A percentile compares a stretch with the other conserved stretches of the same genome.
Evolutionary conservation across 257 asterid genomes (phyloP).

Genomic region (Perilla frutescens): DNA sequence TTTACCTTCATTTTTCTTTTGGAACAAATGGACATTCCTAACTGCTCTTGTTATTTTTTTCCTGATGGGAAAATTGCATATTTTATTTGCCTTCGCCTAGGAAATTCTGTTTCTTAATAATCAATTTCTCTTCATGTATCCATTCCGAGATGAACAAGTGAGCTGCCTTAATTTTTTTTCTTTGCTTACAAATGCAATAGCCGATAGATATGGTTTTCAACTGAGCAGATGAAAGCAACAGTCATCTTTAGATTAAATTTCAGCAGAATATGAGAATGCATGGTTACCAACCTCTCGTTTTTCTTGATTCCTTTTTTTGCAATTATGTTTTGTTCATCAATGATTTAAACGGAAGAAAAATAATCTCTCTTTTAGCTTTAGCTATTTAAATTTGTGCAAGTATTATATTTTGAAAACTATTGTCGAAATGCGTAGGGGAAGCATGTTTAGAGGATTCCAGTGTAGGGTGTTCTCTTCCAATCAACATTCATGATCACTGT

Average conservation of each 20-base stretch:
- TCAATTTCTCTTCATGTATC: slow-evolving; percentile 17
- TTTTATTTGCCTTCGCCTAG: slow-evolving; percentile 16
- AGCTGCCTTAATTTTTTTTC: slow-evolving; percentile 4
- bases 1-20: background rate
- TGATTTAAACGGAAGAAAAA: slow-evolving; percentile 6
- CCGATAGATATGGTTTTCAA: background rate
- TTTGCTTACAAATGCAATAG: background rate
- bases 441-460: background rate
- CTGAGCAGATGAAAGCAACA: slow-evolving; percentile 3
- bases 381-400: too few species aligned
- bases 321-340: slow-evolving; percentile 8
- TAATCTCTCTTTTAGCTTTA: too few species aligned
- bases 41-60: slow-evolving; percentile 4
- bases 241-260: background rate
- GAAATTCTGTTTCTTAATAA: slow-evolving; percentile 10
- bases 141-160: slow-evolving; percentile 5
- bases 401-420: background rate
- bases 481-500: slow-evolving; percentile 32
- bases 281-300: slow-evolving; percentile 10
- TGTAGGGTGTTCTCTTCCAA: slow-evolving; percentile 15
- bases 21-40: background rate
- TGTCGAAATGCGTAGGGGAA: slow-evolving; percentile 21
- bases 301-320: slow-evolving; percentile 18
- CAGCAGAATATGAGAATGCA: slow-evolving; percentile 11
- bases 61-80: background rate